Conservation (phyloP, 192 early-diverging fungal species). For the Coemansia asiatica region DNA sequence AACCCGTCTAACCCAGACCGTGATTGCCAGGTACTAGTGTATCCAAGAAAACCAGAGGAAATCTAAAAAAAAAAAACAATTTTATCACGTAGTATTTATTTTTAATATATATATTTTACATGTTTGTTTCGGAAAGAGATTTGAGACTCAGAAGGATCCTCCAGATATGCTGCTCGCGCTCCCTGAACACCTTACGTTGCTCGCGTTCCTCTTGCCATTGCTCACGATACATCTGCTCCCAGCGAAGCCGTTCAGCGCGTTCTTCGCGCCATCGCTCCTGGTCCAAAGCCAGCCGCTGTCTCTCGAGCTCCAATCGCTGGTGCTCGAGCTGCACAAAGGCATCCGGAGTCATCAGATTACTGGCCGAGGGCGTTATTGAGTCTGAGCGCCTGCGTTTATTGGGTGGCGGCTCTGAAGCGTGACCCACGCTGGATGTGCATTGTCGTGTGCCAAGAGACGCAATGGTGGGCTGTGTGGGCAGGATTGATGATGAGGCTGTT, state of each 20-base stretch:
- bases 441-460: neutral
- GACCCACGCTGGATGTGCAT: neutral
- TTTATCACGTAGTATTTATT: too few species aligned
- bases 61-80: too few species aligned
- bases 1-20: slow-evolving; percentile 37
- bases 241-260: slow-evolving; percentile 20
- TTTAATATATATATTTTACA: neutral
- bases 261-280: slow-evolving; percentile 41
- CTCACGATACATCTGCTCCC: slow-evolving; percentile 39
- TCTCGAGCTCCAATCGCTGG: slow-evolving; percentile 23
- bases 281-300: slow-evolving; percentile 20
- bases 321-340: slow-evolving; percentile 27
- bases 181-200: slow-evolving; percentile 21
- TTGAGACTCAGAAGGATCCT: slow-evolving; percentile 11
- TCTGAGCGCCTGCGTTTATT: slow-evolving; percentile 1
- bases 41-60: neutral
- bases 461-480: neutral
- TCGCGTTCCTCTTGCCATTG: slow-evolving; percentile 40
- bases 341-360: slow-evolving; percentile 4
- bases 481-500: neutral
- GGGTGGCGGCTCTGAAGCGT: neutral
- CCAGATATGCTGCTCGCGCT: slow-evolving; percentile 32
- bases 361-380: neutral
- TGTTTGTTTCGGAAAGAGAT: neutral
- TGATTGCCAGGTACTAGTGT: slow-evolving; percentile 35